phyloP scores from a whole-genome alignment of 2,329 filamentous ascomycete species.

The Aotearoamyces nothofagi region DNA sequence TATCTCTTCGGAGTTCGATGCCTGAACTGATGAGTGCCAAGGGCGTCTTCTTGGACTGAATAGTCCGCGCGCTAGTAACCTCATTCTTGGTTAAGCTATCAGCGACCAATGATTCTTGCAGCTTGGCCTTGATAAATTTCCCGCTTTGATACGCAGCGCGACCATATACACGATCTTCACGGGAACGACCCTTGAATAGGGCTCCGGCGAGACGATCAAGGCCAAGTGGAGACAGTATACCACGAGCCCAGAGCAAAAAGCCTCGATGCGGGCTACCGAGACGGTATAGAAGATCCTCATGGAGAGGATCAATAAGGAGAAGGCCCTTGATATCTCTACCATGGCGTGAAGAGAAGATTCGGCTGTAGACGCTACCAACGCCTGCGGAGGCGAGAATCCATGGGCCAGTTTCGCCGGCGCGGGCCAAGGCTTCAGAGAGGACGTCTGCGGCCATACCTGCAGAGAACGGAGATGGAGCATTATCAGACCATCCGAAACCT shows the following conservation, averaged over 20 bases:
- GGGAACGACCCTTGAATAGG: constrained; percentile 64
- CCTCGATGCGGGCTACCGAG: constrained; percentile 55
- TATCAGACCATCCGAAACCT: constrained; percentile 78
- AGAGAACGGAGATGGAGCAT: constrained; percentile 83
- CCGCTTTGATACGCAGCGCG: constrained; percentile 62
- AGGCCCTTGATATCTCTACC: constrained; percentile 60
- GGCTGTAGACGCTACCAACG: constrained; percentile 74
- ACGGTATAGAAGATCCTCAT: constrained; percentile 67
- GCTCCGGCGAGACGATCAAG: constrained; percentile 68
- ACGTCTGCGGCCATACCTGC: constrained; percentile 87
- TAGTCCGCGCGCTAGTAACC: constrained; percentile 59
- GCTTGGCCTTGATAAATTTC: constrained; percentile 75
- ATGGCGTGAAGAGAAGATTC: constrained; percentile 81
- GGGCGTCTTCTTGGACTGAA: constrained; percentile 62
- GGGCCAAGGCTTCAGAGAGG: constrained; percentile 70
- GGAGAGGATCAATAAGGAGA: constrained; percentile 74
- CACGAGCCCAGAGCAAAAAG: constrained; percentile 75
- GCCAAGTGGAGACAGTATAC: constrained; percentile 75
- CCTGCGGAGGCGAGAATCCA: constrained; percentile 83
- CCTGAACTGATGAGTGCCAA: constrained; percentile 76
- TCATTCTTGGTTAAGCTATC: constrained; percentile 74
- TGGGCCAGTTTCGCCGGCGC: constrained; percentile 69
- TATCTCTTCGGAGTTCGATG: constrained; percentile 46
- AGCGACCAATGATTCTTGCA: constrained; percentile 87
- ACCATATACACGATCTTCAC: constrained; percentile 76